Evolutionary conservation across 2,329 filamentous ascomycete species (phyloP).

Genomic region (Aspergillus terreus): DNA sequence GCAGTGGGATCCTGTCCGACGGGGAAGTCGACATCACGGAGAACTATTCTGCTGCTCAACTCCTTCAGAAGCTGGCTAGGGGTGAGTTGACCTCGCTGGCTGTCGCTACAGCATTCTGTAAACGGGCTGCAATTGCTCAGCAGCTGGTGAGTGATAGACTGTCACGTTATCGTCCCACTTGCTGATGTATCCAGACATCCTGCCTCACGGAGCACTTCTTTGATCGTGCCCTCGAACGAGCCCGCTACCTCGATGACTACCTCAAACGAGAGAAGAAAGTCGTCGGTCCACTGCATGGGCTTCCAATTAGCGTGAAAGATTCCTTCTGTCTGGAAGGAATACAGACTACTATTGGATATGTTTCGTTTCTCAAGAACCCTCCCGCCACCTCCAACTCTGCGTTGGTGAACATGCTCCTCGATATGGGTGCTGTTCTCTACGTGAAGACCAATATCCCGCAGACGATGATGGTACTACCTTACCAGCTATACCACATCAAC

Average conservation of each 20-base stretch:
- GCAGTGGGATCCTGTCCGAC: constrained; percentile 43
- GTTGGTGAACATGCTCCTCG: constrained; percentile 21
- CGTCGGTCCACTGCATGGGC: constrained; percentile 37
- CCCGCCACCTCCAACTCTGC: constrained; percentile 17
- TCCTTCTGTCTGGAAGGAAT: constrained; percentile 20
- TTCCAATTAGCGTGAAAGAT: constrained; percentile 39
- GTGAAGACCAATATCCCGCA: constrained; percentile 33
- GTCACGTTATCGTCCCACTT: background rate
- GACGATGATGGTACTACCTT: constrained; percentile 25
- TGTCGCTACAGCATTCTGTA: constrained; percentile 36
- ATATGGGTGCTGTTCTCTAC: constrained; percentile 28
- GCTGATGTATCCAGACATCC: constrained; percentile 15
- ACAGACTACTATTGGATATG: constrained; percentile 22
- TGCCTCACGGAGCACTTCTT: constrained; percentile 40
- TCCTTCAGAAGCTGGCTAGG: constrained; percentile 16
- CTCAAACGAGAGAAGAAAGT: constrained; percentile 23
- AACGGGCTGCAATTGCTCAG: constrained; percentile 37
- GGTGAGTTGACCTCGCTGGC: constrained; percentile 18
- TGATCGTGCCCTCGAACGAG: constrained; percentile 31
- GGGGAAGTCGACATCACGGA: constrained; percentile 49
- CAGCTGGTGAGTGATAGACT: constrained; percentile 21
- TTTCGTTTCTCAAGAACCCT: constrained; percentile 17
- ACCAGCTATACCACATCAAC: background rate
- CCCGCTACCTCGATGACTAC: constrained; percentile 34
- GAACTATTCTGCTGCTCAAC: constrained; percentile 17